phyloP scores from a whole-genome alignment of 768 basidiomycete genomes.

The Cystofilobasidium macerans region DNA sequence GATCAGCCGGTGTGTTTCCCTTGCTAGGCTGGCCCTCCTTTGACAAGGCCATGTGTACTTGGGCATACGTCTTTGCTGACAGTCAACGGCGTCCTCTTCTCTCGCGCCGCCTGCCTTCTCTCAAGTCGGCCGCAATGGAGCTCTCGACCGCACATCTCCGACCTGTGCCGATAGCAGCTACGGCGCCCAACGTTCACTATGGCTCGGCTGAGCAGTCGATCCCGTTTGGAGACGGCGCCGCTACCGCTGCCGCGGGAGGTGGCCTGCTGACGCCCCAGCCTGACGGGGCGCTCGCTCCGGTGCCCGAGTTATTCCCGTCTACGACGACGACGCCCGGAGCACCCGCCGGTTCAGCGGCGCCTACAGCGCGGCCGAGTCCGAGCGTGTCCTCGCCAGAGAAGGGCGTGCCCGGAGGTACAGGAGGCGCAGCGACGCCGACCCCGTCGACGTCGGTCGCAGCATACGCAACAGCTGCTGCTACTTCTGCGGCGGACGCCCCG shows the following conservation, averaged over 20 bases:
- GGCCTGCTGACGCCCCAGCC: background rate
- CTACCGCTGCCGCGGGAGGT: background rate
- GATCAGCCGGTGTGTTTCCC: slow-evolving; percentile 18
- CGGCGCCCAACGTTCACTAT: too few relatives aligned
- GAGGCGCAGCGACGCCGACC: too few relatives aligned
- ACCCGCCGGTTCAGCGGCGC: too few relatives aligned
- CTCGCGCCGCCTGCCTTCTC: too few relatives aligned
- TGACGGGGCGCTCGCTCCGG: background rate
- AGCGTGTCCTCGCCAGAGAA: background rate
- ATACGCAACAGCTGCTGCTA: background rate
- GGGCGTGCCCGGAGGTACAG: background rate
- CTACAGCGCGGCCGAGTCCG: background rate
- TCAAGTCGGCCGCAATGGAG: slow-evolving; percentile 77
- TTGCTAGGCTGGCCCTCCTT: background rate
- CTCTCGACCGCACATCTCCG: slow-evolving; percentile 75
- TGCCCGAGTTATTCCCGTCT: background rate
- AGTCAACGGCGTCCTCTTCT: too few relatives aligned
- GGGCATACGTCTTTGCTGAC: background rate
- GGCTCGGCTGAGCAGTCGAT: too few relatives aligned
- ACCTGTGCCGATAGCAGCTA: too few relatives aligned
- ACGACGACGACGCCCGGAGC: too few relatives aligned
- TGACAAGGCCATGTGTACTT: too few relatives aligned
- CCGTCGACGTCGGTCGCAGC: background rate
- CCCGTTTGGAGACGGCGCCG: too few relatives aligned
- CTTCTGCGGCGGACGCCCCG: too few relatives aligned